Conservation (phyloP, 208 protist species). For the Leishmania mexicana region DNA sequence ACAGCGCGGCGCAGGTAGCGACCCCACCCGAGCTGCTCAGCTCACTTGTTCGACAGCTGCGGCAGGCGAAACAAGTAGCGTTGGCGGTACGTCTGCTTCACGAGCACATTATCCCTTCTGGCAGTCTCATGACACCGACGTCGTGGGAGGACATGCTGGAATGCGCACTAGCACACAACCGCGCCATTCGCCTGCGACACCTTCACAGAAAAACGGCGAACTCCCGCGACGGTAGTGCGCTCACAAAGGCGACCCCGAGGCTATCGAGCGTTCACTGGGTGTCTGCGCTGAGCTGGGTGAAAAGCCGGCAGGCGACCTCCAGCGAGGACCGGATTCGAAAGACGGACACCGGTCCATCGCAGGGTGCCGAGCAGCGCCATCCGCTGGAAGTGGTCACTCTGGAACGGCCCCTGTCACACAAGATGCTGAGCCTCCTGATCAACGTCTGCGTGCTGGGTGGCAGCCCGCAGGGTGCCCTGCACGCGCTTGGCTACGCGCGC, state of each 20-base stretch:
- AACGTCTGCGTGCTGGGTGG: slow-evolving; percentile 80
- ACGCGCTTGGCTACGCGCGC: slow-evolving; percentile 67
- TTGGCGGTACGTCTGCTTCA: slow-evolving; percentile 70
- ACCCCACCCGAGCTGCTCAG: slow-evolving; percentile 68
- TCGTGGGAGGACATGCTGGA: slow-evolving; percentile 69
- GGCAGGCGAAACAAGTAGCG: slow-evolving; percentile 43
- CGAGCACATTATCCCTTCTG: slow-evolving; percentile 67
- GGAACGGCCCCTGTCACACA: slow-evolving; percentile 39
- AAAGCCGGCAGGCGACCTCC: slow-evolving; percentile 46
- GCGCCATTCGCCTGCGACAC: slow-evolving; percentile 22
- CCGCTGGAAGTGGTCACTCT: slow-evolving; percentile 23
- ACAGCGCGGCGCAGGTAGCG: slow-evolving; percentile 32
- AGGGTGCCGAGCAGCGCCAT: slow-evolving; percentile 34
- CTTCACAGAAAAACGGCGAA: too few relatives aligned
- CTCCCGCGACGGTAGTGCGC: not conserved
- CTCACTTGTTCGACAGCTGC: slow-evolving; percentile 60
- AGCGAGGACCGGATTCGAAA: slow-evolving; percentile 49
- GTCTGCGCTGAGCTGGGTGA: slow-evolving; percentile 78
- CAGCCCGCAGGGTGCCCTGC: slow-evolving; percentile 69
- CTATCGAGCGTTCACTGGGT: slow-evolving; percentile 67
- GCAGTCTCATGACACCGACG: slow-evolving; percentile 34
- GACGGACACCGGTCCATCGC: slow-evolving; percentile 65
- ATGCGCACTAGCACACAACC: slow-evolving; percentile 74
- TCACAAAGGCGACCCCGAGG: not conserved
- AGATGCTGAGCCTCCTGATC: slow-evolving; percentile 71